Conservation (phyloP, 2,329 filamentous ascomycete genomes). For the Paraphaeosphaeria sporulosa region DNA sequence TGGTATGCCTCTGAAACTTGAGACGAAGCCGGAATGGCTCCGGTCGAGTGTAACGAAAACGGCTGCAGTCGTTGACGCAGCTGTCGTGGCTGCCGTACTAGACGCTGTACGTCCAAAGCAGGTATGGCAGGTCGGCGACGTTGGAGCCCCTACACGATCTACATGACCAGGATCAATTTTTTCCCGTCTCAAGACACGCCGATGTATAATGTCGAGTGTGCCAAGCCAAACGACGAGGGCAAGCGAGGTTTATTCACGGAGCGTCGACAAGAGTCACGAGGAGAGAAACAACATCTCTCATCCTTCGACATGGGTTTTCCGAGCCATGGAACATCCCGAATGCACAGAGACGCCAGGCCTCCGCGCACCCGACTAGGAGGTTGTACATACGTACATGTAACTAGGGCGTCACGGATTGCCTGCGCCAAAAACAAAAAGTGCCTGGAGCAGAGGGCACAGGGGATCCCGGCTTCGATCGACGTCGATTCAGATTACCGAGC, state of each 20-base stretch:
- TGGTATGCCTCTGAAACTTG: constrained; percentile 18
- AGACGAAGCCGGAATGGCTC: constrained; percentile 16
- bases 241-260: constrained; percentile 23
- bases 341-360: neutral
- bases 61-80: constrained; percentile 25
- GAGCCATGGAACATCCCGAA: constrained; percentile 1
- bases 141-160: constrained; percentile 25
- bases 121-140: constrained; percentile 37
- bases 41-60: constrained; percentile 40
- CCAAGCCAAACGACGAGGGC: constrained; percentile 29
- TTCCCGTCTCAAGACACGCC: constrained; percentile 6
- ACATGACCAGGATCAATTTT: constrained; percentile 19
- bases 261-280: constrained; percentile 9
- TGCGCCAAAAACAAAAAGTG: constrained; percentile 18
- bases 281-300: constrained; percentile 4
- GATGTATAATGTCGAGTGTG: constrained; percentile 12
- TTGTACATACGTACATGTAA: constrained; percentile 14
- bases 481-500: constrained; percentile 48
- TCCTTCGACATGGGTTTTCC: constrained; percentile 10
- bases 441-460: constrained; percentile 23
- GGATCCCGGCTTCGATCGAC: constrained; percentile 37
- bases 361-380: constrained; percentile 15
- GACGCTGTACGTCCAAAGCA: constrained; percentile 30
- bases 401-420: constrained; percentile 13
- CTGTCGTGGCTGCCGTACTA: constrained; percentile 18